Evolutionary conservation across 1,284 basidiomycete species (phyloP), one percentile per base, ranked within the genome.

Genomic region (Heterobasidion parviporum): DNA sequence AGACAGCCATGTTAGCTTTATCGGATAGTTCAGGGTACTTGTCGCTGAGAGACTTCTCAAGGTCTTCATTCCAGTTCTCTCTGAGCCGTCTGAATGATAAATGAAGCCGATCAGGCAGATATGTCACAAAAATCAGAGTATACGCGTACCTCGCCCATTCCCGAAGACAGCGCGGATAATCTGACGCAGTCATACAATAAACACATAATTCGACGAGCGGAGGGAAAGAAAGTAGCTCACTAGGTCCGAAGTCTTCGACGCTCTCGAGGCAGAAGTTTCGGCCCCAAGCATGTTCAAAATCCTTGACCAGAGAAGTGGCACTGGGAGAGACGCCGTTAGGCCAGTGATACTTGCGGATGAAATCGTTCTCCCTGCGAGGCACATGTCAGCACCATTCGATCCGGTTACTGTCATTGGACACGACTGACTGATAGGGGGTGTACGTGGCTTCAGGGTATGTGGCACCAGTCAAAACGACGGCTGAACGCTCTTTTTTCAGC

Each of bases 291-390:
- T 74, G 67, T 50, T 87, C 77, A 8, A 84, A 83, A 45, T 81
- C 82, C 54, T 83, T 81, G 57, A 89, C 81, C 48, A 90, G 72
- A 7, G 81, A 77, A 1, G 88, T 90, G 15, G 92, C 87, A 54
- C 87, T 89, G 1, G 92, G 92, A 26, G 94, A 72, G 68, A 88
- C 90, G 1, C 89, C 91, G 62, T 94, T 94, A 3, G 93, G 92
- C 89, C 93, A 95, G 82, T 94, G 89, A 72, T 92, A 95, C 62
- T 87, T 87, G 52, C 88, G 82, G 81, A 92, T 92, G 70, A 93
- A 93, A 69, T 93, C 90, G 65, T 91, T 86, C 15, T 85, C 78
- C 69, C 82, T 89, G 62, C 48, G 64, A 20, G 12, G n/a, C 15
- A 14, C 26, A 26, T 26, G 26, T 9, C 32, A 41, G 34, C 35